Conservation (phyloP, 148 eudicot species). For the Arbutus unedo region DNA sequence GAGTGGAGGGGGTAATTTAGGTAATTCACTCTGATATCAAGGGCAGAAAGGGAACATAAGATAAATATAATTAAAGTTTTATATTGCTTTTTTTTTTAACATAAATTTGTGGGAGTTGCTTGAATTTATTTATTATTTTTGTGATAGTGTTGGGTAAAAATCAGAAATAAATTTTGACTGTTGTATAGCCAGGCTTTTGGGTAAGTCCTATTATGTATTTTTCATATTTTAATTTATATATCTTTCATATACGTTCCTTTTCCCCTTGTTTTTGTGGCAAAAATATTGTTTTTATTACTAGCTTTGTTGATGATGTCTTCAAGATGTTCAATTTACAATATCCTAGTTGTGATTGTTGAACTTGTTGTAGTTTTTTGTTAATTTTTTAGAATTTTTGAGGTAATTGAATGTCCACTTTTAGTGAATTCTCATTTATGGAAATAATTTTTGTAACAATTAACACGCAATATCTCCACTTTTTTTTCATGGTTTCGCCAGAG, state of each 20-base stretch:
- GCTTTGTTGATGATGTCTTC: neutral
- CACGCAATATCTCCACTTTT: too few species aligned
- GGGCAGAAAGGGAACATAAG: neutral
- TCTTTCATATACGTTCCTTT: neutral
- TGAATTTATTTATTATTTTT: conserved; percentile 17
- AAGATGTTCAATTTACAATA: neutral
- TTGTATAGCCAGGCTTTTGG: neutral
- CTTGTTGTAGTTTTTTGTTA: neutral
- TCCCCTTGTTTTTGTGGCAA: neutral
- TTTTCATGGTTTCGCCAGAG: too few species aligned
- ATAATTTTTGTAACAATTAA: too few species aligned
- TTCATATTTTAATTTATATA: neutral
- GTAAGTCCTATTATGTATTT: neutral
- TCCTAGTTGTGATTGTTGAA: neutral
- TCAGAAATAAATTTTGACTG: conserved; percentile 14
- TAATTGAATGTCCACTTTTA: too few species aligned
- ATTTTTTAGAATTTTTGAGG: neutral
- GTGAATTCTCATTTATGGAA: neutral
- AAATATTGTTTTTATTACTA: neutral
- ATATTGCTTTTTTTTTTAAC: neutral
- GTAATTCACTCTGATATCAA: neutral
- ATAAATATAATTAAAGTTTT: neutral
- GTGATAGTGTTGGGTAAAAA: neutral
- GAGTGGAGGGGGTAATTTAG: conserved; percentile 57
- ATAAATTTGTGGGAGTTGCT: neutral